Evolutionary conservation across 768 basidiomycete genomes (phyloP), one percentile per base, ranked within the genome.

Genomic region (Podaxis carcinomalis): DNA sequence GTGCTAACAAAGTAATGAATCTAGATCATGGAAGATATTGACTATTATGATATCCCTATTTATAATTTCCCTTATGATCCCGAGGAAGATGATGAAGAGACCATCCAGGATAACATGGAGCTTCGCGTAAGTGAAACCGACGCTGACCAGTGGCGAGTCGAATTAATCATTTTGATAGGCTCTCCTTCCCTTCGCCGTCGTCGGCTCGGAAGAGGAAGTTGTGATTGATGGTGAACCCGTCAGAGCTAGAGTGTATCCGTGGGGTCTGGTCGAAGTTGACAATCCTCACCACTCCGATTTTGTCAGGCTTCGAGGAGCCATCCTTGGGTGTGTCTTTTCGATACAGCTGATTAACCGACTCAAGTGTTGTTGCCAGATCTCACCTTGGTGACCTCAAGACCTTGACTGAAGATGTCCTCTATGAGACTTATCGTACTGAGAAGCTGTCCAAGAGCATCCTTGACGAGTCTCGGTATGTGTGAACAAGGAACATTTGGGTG

Each of bases 11-110:
- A 51, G 32, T 16, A 25, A 42, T 4, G 16, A 25, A 59, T 27
- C 19, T 62, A 92, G 90, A 85, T 95, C 62, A 93, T 93, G 90
- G 93, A 96, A 73, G 93, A 96, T 67, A 94, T 96, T 66, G 88
- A 90, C 67, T 79, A 92, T 77, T 93, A 93, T 73, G 83, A 86
- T 61, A 95, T 95, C 65, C 92, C 92, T 1, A 86, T 95, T 51
- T 95, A 94, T 78, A 94, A 94, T 79, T 95, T 95, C 83, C 93
- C 93, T 0, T 95, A 93, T 72, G 93, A 95, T 67, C 83, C 89
- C 3, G 93, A 96, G 68, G 93, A 96, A 74, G 93, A 96, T 66
- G 93, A 95, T 67, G 90, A 93, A 69, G 93, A 94, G 50, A 95
- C 93, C 4, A 90, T 96, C 63, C 81, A 84, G 62, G 93, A 95